Base-by-base conservation (phyloP, 2,329 filamentous ascomycete genomes). In the Ilyonectria mors-panacis region DNA sequence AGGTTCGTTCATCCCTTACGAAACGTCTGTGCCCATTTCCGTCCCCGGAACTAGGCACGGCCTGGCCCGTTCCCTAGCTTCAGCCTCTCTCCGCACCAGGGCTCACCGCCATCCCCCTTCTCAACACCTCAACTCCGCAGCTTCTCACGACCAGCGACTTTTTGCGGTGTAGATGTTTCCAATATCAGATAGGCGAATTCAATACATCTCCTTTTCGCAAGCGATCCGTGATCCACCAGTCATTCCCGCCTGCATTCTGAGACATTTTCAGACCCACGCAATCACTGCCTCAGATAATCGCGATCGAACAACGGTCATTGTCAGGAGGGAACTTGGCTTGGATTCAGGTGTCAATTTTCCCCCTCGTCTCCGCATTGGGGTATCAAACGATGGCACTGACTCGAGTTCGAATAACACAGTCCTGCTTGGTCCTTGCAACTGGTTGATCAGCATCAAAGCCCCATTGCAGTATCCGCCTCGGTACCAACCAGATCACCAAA, bases 31-130 rank as follows among this genome's bases (percentile, higher is more conserved):
- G 45, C 54, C 47, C 21, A 54, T 35, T 58, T 47, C 35, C 59
- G 23, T 61, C 19, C 8, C 50, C 50, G 58, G 51, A 57, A 42
- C 66, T 70, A 68, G 56, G 47, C 47, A 62, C 68, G 66, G 68
- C 59, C 64, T 68, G 62, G 66, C 59, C 68, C 68, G 66, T 66
- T 63, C 63, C 58, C 57, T 66, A 68, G 62, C 51, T 56, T 26
- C 33, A 60, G 59, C 51, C 59, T 57, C 55, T 58, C 51, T 54
- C 26, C 26, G 51, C 48, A 47, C 58, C 65, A 39, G 13, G 13
- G 33, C 61, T 70, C 68, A 68, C 65, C 68, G 68, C 68, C 68
- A 68, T 60, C 55, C 54, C 48, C 26, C 59, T 21, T 54, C 37
- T 56, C 45, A 37, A 59, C 39, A 45, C 54, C 33, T 56, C 55